Evolutionary conservation across 163 green algal species (phyloP).

Genomic region (Scenedesmus sp.): DNA sequence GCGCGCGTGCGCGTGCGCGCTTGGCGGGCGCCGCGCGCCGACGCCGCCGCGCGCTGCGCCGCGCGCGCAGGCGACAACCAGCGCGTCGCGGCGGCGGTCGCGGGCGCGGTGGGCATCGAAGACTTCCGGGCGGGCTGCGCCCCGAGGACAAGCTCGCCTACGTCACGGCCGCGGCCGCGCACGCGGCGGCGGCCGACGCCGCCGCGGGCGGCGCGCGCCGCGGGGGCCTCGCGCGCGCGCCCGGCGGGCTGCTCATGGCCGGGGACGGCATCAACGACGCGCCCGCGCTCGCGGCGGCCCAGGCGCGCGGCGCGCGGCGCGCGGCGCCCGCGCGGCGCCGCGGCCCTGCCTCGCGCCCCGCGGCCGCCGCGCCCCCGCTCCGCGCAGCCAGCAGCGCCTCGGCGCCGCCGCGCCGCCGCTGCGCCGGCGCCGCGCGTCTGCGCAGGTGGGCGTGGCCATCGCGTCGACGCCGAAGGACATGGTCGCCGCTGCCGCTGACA

Average conservation of each 20-base stretch:
- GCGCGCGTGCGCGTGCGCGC: too few species aligned
- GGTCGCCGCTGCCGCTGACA: conserved; percentile 76
- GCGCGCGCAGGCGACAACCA: conserved; percentile 78
- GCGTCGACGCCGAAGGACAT: conserved; percentile 71
- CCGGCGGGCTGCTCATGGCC: conserved; percentile 84
- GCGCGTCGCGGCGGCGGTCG: conserved; percentile 67
- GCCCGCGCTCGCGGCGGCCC: conserved; percentile 81
- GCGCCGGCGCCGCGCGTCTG: conserved; percentile 60
- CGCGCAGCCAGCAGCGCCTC: too few species aligned
- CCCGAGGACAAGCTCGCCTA: conserved; percentile 81
- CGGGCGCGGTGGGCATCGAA: conserved; percentile 64
- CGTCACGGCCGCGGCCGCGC: conserved; percentile 32
- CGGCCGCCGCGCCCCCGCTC: too few species aligned
- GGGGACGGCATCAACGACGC: conserved; percentile 95
- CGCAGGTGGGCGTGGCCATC: conserved; percentile 84
- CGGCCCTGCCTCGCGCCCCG: too few species aligned
- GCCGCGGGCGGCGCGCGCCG: neutral
- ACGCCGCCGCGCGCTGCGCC: neutral
- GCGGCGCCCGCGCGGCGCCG: too few species aligned
- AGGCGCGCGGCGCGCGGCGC: too few species aligned
- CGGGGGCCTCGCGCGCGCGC: too few species aligned
- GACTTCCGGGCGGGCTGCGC: conserved; percentile 70
- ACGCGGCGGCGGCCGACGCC: conserved; percentile 8
- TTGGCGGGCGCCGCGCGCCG: neutral
- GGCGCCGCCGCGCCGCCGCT: conserved; percentile 59